Percentiles rank a stretch among this genome's conserved stretches.
Evolutionary conservation across 108 stramenopile species (phyloP).

Genomic region (Pelagomonas calceolata): DNA sequence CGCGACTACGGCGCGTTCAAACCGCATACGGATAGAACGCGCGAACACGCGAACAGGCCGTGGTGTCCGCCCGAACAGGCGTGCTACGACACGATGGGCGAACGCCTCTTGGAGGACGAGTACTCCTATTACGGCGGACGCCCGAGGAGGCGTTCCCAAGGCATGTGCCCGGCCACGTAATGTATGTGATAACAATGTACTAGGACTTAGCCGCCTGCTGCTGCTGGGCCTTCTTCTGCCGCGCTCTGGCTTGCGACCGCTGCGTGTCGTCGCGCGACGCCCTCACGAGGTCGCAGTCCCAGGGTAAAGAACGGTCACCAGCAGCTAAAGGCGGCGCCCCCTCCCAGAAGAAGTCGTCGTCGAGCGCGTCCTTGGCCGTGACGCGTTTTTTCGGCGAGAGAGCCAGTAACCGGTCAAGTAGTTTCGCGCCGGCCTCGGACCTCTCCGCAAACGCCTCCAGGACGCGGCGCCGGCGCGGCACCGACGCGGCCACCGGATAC

Average conservation of each 20-base stretch:
- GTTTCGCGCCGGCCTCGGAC: background rate
- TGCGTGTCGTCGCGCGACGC: background rate
- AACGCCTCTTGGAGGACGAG: too few species aligned
- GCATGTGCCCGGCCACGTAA: too few species aligned
- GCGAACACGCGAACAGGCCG: background rate
- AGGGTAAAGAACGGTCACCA: background rate
- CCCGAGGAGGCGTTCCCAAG: too few species aligned
- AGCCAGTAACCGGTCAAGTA: conserved; percentile 10
- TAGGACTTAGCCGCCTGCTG: too few species aligned
- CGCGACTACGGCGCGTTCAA: background rate
- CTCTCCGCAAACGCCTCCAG: too few species aligned
- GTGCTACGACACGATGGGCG: background rate
- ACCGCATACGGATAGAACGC: background rate
- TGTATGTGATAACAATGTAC: too few species aligned
- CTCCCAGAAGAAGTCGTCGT: conserved; percentile 48
- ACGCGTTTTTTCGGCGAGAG: conserved; percentile 42
- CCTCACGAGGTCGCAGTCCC: background rate
- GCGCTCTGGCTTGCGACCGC: too few species aligned
- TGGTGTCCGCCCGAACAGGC: background rate
- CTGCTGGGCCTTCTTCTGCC: too few species aligned
- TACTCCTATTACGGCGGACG: too few species aligned
- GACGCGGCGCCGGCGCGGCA: too few species aligned
- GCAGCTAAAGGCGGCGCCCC: conserved; percentile 15
- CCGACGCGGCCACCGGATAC: background rate
- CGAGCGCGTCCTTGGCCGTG: conserved; percentile 35